These are phyloP conservation scores for Nepenthes alata DNA, from an alignment of 179 eudicot genomes.

Conservation along the genomic window DNA sequence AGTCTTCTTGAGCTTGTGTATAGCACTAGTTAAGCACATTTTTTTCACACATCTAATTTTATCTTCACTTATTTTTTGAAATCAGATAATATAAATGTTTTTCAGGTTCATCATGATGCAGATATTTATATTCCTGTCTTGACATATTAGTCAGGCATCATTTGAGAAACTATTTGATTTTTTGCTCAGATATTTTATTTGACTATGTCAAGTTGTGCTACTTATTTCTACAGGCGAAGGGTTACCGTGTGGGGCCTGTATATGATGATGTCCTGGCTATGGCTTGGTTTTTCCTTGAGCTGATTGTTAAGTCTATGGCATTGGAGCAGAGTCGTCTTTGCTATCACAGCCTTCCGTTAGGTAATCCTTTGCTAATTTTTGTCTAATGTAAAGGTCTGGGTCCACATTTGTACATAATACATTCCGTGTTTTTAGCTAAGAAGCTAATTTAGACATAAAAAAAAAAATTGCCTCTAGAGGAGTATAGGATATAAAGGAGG, in stretches of 20 bases:
- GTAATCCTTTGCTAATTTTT: slow-evolving; percentile 25
- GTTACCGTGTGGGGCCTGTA: slow-evolving; percentile 97
- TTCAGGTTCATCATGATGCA: too few relatives aligned
- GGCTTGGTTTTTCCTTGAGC: slow-evolving; percentile 99
- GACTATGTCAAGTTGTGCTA: background rate
- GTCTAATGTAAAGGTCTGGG: background rate
- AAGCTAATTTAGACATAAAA: too few relatives aligned
- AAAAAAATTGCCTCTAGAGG: too few relatives aligned
- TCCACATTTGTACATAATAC: too few relatives aligned
- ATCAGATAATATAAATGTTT: too few relatives aligned
- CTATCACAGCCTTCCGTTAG: slow-evolving; percentile 77
- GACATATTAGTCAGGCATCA: too few relatives aligned
- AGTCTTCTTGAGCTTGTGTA: background rate
- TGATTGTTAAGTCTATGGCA: slow-evolving; percentile 95
- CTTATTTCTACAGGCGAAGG: slow-evolving; percentile 65
- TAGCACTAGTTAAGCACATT: too few relatives aligned
- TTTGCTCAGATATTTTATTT: too few relatives aligned
- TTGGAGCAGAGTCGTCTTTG: slow-evolving; percentile 89
- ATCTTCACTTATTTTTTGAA: background rate
- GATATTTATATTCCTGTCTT: too few relatives aligned
- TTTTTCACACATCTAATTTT: background rate
- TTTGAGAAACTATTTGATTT: too few relatives aligned
- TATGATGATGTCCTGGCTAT: slow-evolving; percentile 97
- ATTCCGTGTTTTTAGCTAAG: too few relatives aligned
- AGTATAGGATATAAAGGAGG: too few relatives aligned